Base-by-base conservation (phyloP, 2,329 filamentous ascomycete genomes). In the Exophiala spinifera region DNA sequence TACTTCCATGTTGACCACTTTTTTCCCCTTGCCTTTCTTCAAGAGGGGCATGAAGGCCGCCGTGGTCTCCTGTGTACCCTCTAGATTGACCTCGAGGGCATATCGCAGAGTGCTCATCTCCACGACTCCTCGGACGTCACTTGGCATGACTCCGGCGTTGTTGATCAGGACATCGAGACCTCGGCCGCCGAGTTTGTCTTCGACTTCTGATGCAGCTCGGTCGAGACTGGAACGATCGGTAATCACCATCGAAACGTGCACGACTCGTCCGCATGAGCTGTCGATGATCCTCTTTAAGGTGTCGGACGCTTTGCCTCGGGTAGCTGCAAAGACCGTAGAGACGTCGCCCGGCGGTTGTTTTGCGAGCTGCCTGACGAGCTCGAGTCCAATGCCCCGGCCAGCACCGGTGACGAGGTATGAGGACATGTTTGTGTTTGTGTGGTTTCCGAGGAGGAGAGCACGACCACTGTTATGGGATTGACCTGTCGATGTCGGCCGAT, bases 121-220 rank as follows among this genome's bases (percentile, higher is more conserved):
- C 5, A 33, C 46, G 8, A 67, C 69, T 33, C 46, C 51, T 8
- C 45, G 25, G 15, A 49, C 34, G 1, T 55, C 51, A 39, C 48
- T 47, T 21, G 67, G 61, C 51, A 62, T 57, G 20, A 69, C 56
- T 0, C 73, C 75, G 0, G 72, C 74, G 62, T 77, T 77, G 62
- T 77, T 77, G 52, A 76, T 67, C 23, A 79, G 54, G 6, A 77
- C 71, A 57, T 79, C 77, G 0, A 79, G 65, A 0, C 74, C 75
- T 10, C 68, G 69, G 3, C 67, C 74, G 14, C 33, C 51, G 1
- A 76, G 60, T 2, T 61, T 61, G 3, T 49, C 42, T 23, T 74
- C 69, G 3, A 76, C 69, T 13, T 63, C 53, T 0, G 51, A 50
- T 1, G 61, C 71, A 0, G 72, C 75, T 13, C 66, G 53, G 37